A percentile compares a stretch with the other conserved stretches of the same genome.
These are phyloP conservation scores for Dorcoceras hygrometricum DNA, from an alignment of 257 asterid genomes.

Conservation along the genomic window DNA sequence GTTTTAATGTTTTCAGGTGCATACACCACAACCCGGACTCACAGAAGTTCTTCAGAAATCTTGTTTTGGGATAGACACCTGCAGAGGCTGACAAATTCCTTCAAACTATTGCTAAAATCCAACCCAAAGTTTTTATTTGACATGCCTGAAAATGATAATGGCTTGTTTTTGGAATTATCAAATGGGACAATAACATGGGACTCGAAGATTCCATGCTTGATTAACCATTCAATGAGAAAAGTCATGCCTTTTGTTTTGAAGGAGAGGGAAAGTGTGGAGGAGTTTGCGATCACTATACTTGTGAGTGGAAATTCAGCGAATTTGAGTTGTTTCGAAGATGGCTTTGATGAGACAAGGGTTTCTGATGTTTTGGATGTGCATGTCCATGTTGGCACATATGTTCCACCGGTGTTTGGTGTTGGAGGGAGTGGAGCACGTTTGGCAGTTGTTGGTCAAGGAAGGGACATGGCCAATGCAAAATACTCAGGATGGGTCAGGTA, in stretches of 20 bases:
- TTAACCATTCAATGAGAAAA: conserved; percentile 60
- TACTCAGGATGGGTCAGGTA: conserved; percentile 92
- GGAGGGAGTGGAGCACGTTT: conserved; percentile 51
- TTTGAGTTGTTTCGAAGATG: conserved; percentile 27
- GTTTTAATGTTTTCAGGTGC: conserved; percentile 57
- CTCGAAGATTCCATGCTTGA: conserved; percentile 48
- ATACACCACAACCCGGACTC: conserved; percentile 94
- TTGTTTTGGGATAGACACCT: conserved; percentile 84
- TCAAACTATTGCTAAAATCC: conserved; percentile 42
- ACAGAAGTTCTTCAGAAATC: conserved; percentile 54
- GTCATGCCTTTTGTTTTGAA: conserved; percentile 47
- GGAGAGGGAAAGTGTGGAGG: conserved; percentile 53
- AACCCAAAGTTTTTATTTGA: conserved; percentile 51
- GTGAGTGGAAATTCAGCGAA: conserved; percentile 60
- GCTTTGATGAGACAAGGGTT: conserved; percentile 41
- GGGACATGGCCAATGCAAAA: conserved; percentile 78
- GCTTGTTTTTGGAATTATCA: conserved; percentile 27
- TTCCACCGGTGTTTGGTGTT: conserved; percentile 59
- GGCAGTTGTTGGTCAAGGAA: conserved; percentile 81
- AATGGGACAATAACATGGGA: conserved; percentile 44
- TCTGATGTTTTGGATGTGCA: conserved; percentile 59
- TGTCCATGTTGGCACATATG: conserved; percentile 64
- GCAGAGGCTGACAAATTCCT: conserved; percentile 63
- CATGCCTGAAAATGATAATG: conserved; percentile 18
- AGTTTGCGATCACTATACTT: conserved; percentile 66